Evolutionary conservation across 495 filamentous ascomycete genomes (phyloP).

Genomic region (Podospora anserina): DNA sequence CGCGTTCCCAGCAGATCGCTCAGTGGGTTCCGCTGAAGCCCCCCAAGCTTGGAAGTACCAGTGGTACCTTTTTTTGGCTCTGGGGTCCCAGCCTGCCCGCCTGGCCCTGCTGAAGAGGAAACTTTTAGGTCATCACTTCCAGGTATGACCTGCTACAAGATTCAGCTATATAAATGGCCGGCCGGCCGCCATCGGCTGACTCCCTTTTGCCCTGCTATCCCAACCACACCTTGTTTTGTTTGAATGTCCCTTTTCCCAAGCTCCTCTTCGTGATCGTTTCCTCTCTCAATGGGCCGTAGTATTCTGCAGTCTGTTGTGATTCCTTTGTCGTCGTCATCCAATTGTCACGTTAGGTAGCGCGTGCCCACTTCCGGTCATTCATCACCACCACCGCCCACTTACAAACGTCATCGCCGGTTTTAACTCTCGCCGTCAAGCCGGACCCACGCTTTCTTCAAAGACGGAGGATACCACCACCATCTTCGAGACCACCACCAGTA

Average conservation of each 20-base stretch:
- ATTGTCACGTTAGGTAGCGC: slow-evolving; percentile 11
- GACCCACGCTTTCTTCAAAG: too few relatives aligned
- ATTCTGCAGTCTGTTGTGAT: slow-evolving; percentile 17
- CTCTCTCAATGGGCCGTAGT: slow-evolving; percentile 11
- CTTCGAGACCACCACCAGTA: background rate
- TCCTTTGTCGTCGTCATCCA: slow-evolving; percentile 8
- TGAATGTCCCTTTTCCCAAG: slow-evolving; percentile 10
- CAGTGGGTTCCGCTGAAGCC: slow-evolving; percentile 16
- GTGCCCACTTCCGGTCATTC: slow-evolving; percentile 10
- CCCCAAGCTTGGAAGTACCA: slow-evolving; percentile 2
- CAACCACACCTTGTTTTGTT: slow-evolving; percentile 19
- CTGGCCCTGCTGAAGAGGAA: slow-evolving; percentile 27
- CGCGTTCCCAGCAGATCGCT: slow-evolving; percentile 9
- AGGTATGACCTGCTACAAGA: slow-evolving; percentile 21
- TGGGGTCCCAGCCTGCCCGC: slow-evolving; percentile 23
- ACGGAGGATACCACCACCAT: background rate
- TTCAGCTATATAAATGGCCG: slow-evolving; percentile 28
- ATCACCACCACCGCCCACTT: slow-evolving; percentile 3
- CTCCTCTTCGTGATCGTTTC: slow-evolving; percentile 8
- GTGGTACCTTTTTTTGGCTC: slow-evolving; percentile 8
- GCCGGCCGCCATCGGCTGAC: slow-evolving; percentile 26
- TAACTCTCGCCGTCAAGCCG: too few relatives aligned
- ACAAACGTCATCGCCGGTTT: slow-evolving; percentile 8
- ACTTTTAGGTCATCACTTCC: slow-evolving; percentile 35
- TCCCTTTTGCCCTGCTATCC: slow-evolving; percentile 14